Percentiles rank a stretch among this genome's conserved stretches.
These are phyloP conservation scores for Nicotiana undulata DNA, from an alignment of 257 asterid species.

Conservation along the genomic window DNA sequence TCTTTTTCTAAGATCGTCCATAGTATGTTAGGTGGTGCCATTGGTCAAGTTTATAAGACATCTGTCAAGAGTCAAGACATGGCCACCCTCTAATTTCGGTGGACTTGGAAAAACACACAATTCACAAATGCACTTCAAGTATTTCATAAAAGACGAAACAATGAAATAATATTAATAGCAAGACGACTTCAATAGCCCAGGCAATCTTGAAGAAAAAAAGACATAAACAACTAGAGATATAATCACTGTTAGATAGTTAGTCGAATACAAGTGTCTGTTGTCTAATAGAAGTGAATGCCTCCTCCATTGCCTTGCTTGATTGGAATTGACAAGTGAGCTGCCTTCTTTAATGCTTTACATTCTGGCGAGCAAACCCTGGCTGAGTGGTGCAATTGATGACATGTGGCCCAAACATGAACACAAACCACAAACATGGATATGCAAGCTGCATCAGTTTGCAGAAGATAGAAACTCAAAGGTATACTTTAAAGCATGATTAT, in stretches of 20 bases:
- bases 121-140: background rate
- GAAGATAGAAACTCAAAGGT: slow-evolving; percentile 18
- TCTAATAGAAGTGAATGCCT: background rate
- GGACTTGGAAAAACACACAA: background rate
- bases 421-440: slow-evolving; percentile 30
- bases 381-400: slow-evolving; percentile 21
- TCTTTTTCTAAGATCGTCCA: too few relatives aligned
- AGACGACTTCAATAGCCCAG: background rate
- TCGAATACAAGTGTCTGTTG: background rate
- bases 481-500: slow-evolving; percentile 1
- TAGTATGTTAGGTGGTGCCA: background rate
- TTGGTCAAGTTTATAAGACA: background rate
- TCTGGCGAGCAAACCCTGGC: slow-evolving; percentile 63
- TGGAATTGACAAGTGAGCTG: background rate
- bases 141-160: background rate
- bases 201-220: background rate
- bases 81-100: background rate
- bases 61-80: background rate
- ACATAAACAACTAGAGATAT: background rate
- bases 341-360: slow-evolving; percentile 22
- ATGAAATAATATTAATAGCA: slow-evolving; percentile 4
- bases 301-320: background rate
- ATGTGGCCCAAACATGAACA: slow-evolving; percentile 25
- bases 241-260: slow-evolving; percentile 6
- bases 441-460: slow-evolving; percentile 36